Evolutionary conservation across 345 rosid species (phyloP).

Genomic region (Populus tremula): DNA sequence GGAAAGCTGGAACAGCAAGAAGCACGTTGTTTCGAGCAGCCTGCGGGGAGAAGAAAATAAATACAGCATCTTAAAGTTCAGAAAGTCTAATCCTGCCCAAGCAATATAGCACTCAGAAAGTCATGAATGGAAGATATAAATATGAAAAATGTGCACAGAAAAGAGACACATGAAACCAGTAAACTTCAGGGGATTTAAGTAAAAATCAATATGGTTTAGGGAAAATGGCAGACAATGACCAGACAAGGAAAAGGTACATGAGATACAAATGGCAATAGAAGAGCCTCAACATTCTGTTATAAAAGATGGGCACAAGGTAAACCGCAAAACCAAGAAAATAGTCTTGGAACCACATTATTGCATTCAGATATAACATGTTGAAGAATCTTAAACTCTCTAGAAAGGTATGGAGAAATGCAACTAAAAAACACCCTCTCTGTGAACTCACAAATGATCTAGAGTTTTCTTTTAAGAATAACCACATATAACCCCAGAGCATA

Average conservation of each 20-base stretch:
- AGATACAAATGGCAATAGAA: not conserved
- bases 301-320: not conserved
- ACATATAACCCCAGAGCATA: not conserved
- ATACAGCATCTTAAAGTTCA: not conserved
- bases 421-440: not conserved
- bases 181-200: not conserved
- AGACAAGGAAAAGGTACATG: not conserved
- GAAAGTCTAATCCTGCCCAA: not conserved
- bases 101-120: not conserved
- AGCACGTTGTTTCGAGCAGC: slow-evolving; percentile 92
- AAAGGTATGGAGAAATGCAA: not conserved
- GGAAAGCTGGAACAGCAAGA: slow-evolving; percentile 90
- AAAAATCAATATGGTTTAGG: not conserved
- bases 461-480: not conserved
- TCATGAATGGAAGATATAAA: not conserved
- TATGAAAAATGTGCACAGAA: slow-evolving; percentile 3
- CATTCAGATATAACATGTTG: not conserved
- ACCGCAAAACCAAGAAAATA: not conserved
- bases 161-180: not conserved
- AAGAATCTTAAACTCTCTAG: not conserved
- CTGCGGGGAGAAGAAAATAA: slow-evolving; percentile 32
- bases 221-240: not conserved
- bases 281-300: not conserved
- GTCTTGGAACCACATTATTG: not conserved
- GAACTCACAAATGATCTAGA: not conserved